Evolutionary conservation across 352 stramenopile genomes (phyloP).

Genomic region (Globisporangium paddicum): DNA sequence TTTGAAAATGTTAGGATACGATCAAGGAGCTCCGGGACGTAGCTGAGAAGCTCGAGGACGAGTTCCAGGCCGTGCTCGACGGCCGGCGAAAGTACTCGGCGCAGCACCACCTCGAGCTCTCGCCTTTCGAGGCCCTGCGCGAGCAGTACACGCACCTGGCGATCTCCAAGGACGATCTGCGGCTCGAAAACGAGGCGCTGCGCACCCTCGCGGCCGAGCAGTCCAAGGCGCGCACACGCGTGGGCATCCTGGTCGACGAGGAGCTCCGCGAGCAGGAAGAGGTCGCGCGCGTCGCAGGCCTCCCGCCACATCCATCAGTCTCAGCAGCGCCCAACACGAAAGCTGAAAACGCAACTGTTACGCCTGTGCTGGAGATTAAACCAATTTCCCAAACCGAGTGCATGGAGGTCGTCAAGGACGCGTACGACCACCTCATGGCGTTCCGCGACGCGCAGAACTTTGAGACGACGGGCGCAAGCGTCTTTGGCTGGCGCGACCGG

Average conservation of each 20-base stretch:
- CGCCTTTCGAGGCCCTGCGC: slow-evolving; percentile 33
- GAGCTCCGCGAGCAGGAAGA: slow-evolving; percentile 35
- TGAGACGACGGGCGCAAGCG: slow-evolving; percentile 38
- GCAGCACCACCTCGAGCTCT: slow-evolving; percentile 3
- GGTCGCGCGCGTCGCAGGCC: background rate
- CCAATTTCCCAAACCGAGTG: slow-evolving; percentile 44
- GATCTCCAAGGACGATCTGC: slow-evolving; percentile 48
- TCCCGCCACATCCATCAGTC: no score
- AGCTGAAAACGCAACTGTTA: no score
- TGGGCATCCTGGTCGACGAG: slow-evolving; percentile 54
- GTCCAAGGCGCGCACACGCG: slow-evolving; percentile 43
- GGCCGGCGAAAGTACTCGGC: slow-evolving; percentile 11
- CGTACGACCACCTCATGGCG: slow-evolving; percentile 37
- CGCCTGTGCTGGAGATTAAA: slow-evolving; percentile 17
- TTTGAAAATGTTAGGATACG: slow-evolving; percentile 59
- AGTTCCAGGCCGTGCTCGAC: slow-evolving; percentile 36
- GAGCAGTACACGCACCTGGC: slow-evolving; percentile 45
- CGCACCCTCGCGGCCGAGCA: slow-evolving; percentile 46
- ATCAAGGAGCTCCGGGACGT: slow-evolving; percentile 46
- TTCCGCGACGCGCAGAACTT: slow-evolving; percentile 38
- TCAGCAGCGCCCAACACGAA: no score
- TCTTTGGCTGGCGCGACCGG: slow-evolving; percentile 65
- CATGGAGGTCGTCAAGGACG: slow-evolving; percentile 31
- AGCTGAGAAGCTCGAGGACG: slow-evolving; percentile 40
- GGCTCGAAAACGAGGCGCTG: slow-evolving; percentile 53